phyloP scores from a whole-genome alignment of 306 rosid species.

The Mimosa bimucronata region DNA sequence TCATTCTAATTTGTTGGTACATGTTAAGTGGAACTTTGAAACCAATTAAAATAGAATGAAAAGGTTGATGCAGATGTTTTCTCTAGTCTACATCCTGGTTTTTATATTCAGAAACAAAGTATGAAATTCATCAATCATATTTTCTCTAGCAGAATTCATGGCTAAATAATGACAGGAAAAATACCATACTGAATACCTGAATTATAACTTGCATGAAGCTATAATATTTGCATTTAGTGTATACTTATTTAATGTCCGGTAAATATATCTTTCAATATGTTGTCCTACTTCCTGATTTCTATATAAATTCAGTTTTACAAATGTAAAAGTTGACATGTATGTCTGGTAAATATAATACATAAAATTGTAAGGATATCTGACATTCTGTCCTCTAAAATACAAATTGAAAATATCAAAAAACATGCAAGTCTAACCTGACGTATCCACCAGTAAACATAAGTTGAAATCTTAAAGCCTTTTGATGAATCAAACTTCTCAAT shows the following conservation, averaged over 20 bases:
- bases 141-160: slow-evolving; percentile 22
- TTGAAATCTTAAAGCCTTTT: slow-evolving; percentile 91
- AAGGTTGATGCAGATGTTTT: slow-evolving; percentile 21
- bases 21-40: slow-evolving; percentile 5
- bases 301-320: slow-evolving; percentile 3
- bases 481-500: slow-evolving; percentile 96
- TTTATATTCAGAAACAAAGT: neutral
- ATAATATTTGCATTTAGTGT: slow-evolving; percentile 13
- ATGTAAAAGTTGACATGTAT: neutral
- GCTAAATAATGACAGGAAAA: neutral
- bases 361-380: slow-evolving; percentile 11
- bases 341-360: neutral
- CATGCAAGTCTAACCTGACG: slow-evolving; percentile 73
- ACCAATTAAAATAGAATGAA: neutral
- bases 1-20: slow-evolving; percentile 4
- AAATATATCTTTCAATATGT: slow-evolving; percentile 23
- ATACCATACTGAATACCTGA: neutral
- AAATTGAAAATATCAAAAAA: slow-evolving; percentile 22
- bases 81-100: slow-evolving; percentile 21
- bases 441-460: slow-evolving; percentile 99
- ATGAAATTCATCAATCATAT: slow-evolving; percentile 19
- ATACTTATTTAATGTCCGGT: slow-evolving; percentile 27
- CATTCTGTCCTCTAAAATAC: slow-evolving; percentile 2
- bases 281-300: slow-evolving; percentile 19
- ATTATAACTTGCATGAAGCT: neutral